Evolutionary conservation across 1,139 yeast species (phyloP).

Genomic region (Scheffersomyces illinoinensis): DNA sequence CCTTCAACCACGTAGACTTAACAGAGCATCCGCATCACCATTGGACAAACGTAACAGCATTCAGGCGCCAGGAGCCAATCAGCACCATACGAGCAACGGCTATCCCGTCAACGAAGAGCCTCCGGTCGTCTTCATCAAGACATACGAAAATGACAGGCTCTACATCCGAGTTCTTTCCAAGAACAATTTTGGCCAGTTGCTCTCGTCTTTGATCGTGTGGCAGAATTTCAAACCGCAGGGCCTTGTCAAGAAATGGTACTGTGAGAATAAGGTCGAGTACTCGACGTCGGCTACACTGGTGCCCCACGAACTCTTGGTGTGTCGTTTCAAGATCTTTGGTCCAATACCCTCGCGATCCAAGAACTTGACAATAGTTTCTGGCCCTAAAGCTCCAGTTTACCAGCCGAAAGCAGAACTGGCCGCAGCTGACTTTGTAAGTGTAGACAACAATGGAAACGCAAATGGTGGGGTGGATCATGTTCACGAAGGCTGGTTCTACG

Average conservation of each 20-base stretch:
- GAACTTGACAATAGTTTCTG: slow-evolving; percentile 40
- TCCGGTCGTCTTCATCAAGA: slow-evolving; percentile 49
- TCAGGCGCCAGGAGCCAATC: background rate
- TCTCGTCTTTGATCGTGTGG: slow-evolving; percentile 64
- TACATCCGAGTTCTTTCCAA: slow-evolving; percentile 48
- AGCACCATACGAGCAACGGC: background rate
- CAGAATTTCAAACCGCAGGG: slow-evolving; percentile 61
- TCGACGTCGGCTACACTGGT: slow-evolving; percentile 25
- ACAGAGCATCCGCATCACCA: slow-evolving; percentile 3
- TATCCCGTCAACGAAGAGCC: slow-evolving; percentile 24
- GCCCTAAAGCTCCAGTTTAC: slow-evolving; percentile 50
- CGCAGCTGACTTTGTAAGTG: background rate
- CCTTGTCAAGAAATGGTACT: slow-evolving; percentile 57
- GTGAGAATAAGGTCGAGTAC: slow-evolving; percentile 38
- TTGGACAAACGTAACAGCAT: background rate
- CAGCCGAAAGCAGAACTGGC: slow-evolving; percentile 22
- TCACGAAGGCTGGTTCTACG: slow-evolving; percentile 70
- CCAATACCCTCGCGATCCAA: slow-evolving; percentile 52
- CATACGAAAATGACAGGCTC: slow-evolving; percentile 47
- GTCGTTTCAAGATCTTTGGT: slow-evolving; percentile 65
- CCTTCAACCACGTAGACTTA: slow-evolving; percentile 8
- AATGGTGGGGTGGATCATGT: slow-evolving; percentile 12
- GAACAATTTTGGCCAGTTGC: slow-evolving; percentile 46
- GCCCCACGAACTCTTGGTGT: slow-evolving; percentile 52
- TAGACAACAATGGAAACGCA: background rate